phyloP scores from a whole-genome alignment of 2,329 filamentous ascomycete species.

The Talaromyces funiculosus region DNA sequence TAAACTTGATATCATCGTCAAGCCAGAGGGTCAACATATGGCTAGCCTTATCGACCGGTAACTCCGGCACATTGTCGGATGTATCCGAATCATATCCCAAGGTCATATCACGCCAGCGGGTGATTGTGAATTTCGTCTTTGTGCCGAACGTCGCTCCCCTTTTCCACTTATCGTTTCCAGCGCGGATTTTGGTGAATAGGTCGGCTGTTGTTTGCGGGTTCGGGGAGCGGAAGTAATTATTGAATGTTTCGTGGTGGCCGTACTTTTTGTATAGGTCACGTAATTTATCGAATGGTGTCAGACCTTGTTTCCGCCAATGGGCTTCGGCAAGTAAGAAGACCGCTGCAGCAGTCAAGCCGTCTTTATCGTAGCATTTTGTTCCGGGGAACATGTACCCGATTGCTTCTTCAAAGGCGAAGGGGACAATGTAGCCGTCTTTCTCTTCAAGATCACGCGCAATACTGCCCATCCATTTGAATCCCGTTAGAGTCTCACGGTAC shows the following conservation, averaged over 20 bases:
- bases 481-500: constrained; percentile 58
- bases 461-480: constrained; percentile 65
- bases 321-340: constrained; percentile 54
- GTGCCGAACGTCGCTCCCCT: constrained; percentile 44
- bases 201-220: constrained; percentile 46
- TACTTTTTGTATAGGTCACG: constrained; percentile 53
- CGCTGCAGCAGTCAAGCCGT: constrained; percentile 56
- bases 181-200: constrained; percentile 53
- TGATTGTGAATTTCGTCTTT: constrained; percentile 40
- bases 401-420: constrained; percentile 60
- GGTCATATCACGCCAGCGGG: constrained; percentile 58
- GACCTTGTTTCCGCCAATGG: constrained; percentile 45
- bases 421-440: constrained; percentile 44
- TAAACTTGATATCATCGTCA: constrained; percentile 51
- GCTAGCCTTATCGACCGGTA: constrained; percentile 52
- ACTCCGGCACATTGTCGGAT: constrained; percentile 45
- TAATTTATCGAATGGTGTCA: constrained; percentile 55
- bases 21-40: constrained; percentile 62
- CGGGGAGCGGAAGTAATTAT: constrained; percentile 59
- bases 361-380: constrained; percentile 57
- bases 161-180: constrained; percentile 30
- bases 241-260: constrained; percentile 58
- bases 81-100: constrained; percentile 55
- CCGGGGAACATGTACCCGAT: constrained; percentile 62
- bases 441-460: constrained; percentile 48